Conservation (phyloP, 1,284 basidiomycete genomes). For the Cutaneotrichosporon dermatis region DNA sequence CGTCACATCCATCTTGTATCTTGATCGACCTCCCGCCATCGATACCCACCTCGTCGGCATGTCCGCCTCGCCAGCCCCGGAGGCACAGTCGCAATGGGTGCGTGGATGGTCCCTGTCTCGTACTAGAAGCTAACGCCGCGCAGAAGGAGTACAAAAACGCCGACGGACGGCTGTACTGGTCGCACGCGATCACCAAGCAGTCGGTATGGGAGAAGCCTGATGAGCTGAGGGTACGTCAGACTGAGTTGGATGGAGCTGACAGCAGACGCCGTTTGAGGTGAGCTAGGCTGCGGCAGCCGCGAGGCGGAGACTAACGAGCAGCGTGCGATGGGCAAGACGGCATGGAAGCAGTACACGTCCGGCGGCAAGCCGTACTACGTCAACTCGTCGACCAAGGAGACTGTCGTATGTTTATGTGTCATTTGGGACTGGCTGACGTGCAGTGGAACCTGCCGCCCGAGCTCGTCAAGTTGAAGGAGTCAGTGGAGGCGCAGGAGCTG, state of each 20-base stretch:
- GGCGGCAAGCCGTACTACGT: slow-evolving; percentile 88
- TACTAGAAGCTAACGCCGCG: neutral
- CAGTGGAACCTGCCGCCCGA: slow-evolving; percentile 93
- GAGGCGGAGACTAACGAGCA: slow-evolving; percentile 39
- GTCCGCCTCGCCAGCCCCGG: slow-evolving; percentile 23
- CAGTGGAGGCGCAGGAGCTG: slow-evolving; percentile 68
- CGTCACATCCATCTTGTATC: no score
- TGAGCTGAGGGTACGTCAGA: slow-evolving; percentile 39
- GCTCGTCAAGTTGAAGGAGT: slow-evolving; percentile 69
- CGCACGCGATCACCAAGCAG: slow-evolving; percentile 47
- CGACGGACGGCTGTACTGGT: slow-evolving; percentile 49
- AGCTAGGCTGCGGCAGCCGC: slow-evolving; percentile 13
- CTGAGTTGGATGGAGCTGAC: slow-evolving; percentile 31
- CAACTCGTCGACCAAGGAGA: slow-evolving; percentile 56
- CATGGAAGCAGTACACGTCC: slow-evolving; percentile 90
- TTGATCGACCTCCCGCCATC: no score
- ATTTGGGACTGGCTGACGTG: no score
- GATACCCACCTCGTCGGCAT: neutral
- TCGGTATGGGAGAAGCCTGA: slow-evolving; percentile 52
- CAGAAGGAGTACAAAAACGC: slow-evolving; percentile 46
- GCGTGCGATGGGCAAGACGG: slow-evolving; percentile 77
- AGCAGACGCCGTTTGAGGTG: slow-evolving; percentile 79
- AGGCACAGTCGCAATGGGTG: slow-evolving; percentile 26
- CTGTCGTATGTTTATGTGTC: slow-evolving; percentile 21
- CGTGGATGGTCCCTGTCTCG: neutral